phyloP scores from a whole-genome alignment of 306 rosid species.

The Begonia fuchsioides region DNA sequence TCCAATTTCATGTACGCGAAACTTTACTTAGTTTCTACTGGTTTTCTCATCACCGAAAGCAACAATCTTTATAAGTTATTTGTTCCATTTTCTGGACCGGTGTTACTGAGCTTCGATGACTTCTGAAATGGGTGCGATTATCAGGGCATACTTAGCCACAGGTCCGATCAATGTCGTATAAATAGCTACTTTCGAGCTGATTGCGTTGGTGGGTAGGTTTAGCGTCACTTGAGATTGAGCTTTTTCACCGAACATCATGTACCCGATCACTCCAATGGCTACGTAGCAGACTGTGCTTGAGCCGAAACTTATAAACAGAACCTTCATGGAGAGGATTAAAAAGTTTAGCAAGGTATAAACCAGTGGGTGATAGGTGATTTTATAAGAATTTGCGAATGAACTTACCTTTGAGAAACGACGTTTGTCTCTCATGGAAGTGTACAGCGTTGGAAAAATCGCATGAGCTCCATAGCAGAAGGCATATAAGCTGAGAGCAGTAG shows the following conservation, averaged over 20 bases:
- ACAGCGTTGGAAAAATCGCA: slow-evolving; percentile 1
- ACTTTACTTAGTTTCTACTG: slow-evolving; percentile 8
- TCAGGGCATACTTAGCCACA: slow-evolving; percentile 5
- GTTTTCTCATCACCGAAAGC: slow-evolving; percentile 6
- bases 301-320: not conserved
- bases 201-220: slow-evolving; percentile 5
- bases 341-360: not conserved
- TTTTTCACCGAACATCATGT: slow-evolving; percentile 9
- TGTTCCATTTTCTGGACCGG: slow-evolving; percentile 6
- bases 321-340: not conserved
- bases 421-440: slow-evolving; percentile 7
- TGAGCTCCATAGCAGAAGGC: slow-evolving; percentile 12
- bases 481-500: slow-evolving; percentile 5
- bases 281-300: slow-evolving; percentile 4
- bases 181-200: slow-evolving; percentile 6
- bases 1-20: slow-evolving; percentile 3
- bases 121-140: slow-evolving; percentile 8
- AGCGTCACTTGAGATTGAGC: slow-evolving; percentile 3
- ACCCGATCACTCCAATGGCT: slow-evolving; percentile 6
- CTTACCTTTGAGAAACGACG: slow-evolving; percentile 6
- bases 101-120: slow-evolving; percentile 8
- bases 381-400: not conserved
- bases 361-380: not conserved
- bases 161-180: slow-evolving; percentile 9
- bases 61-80: slow-evolving; percentile 4